Evolutionary conservation across 352 stramenopile genomes (phyloP), one percentile per base, ranked within the genome.

Genomic region (Globisporangium barbulae): DNA sequence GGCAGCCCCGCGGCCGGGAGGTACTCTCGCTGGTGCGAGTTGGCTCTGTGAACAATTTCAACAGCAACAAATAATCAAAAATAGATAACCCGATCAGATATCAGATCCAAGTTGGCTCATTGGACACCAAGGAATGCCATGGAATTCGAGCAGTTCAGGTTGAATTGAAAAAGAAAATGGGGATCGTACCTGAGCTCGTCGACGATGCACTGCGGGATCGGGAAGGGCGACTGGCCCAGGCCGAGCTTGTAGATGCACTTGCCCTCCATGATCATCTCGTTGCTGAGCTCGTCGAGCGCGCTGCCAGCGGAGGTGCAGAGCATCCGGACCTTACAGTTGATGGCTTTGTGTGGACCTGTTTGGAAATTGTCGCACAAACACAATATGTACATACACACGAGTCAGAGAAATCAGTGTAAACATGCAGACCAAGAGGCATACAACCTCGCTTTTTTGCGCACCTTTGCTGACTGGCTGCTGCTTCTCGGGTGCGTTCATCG

Each of bases 261-360:
- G 39, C 88, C 88, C 55, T 91, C 74, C 31, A 71, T 68, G 53
- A 94, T 90, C 71, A 96, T 84, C 55, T 88, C 83, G 65, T 96
- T 96, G 63, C 87, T 96, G 30, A 93, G 73, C 59, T 96, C 82
- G 47, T 96, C 87, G 47, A 96, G 65, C 15, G 87, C 87, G 22
- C 83, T 93, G 3, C 83, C 83, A 0, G 83, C 87, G 13, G 85
- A 85, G 19, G 85, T 86, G 62, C 85, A 92, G 42, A 96, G 73
- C 81, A 91, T 91, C 31, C 87, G 83, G 37, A 96, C 80, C 64
- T 96, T 96, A 74, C 83, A 90, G 41, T 94, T 96, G 67, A 96
- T 94, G 1, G 84, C 85, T 60, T 92, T 90, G 33, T 81, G 73
- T 2, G 87, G 87, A 2, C 87, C 87, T 83, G 61, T 56, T 64